A percentile compares a stretch with the other conserved stretches of the same genome.
Evolutionary conservation across 139 green algal species (phyloP).

Genomic region (Micractinium sp.): DNA sequence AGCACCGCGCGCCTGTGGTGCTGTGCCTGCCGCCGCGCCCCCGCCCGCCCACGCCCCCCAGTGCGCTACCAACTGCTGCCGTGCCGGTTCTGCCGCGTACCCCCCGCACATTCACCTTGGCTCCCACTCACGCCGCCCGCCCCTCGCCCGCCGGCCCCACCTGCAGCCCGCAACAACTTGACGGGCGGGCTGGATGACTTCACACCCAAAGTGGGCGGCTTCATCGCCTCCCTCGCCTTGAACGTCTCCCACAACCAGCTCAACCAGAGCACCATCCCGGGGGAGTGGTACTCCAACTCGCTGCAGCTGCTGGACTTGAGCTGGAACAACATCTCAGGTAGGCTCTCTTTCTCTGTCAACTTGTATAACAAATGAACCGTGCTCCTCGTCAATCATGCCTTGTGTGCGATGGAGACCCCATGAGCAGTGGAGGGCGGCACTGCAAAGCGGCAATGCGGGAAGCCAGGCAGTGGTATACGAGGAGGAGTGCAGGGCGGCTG

Average conservation of each 20-base stretch:
- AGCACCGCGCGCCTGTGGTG: too few relatives aligned
- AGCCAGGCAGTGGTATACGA: too few relatives aligned
- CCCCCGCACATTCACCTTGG: not conserved
- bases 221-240: constrained; percentile 1
- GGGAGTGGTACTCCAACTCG: constrained; percentile 7
- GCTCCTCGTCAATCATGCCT: too few relatives aligned
- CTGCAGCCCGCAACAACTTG: not conserved
- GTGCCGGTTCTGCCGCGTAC: not conserved
- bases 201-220: not conserved
- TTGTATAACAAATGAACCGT: too few relatives aligned
- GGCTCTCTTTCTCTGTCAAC: not conserved
- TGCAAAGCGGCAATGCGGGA: too few relatives aligned
- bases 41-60: not conserved
- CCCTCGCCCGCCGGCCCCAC: not conserved
- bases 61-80: not conserved
- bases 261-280: not conserved
- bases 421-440: too few relatives aligned
- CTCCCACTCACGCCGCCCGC: not conserved
- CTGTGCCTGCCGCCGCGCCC: not conserved
- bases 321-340: not conserved
- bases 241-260: constrained; percentile 4
- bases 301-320: not conserved
- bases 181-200: not conserved
- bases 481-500: too few relatives aligned
- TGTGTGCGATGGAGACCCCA: too few relatives aligned